Base-by-base conservation (phyloP, 2,329 filamentous ascomycete genomes). In the Diaporthe sp. region DNA sequence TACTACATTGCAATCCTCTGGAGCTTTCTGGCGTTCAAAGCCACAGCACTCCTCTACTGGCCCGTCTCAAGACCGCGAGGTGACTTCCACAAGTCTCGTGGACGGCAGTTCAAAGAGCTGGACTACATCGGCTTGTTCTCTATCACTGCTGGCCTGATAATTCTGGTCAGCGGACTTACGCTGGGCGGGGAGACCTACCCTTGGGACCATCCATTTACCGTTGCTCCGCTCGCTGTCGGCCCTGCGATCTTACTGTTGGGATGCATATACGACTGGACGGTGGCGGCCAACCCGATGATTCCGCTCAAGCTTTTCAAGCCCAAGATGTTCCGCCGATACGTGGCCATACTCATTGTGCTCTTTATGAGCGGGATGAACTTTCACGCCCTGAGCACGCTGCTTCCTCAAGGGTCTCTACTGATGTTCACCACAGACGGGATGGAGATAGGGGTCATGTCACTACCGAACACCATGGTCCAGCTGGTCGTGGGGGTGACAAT, bases 401-500 rank as follows among this genome's bases (percentile, higher is more conserved):
- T 73, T 4, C 71, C 71, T 3, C 58, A 55, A 31, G 71, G 71
- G 7, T 55, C 71, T 37, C n/a, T 34, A 0, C 47, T 73, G 3
- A 67, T 73, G 71, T 73, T 73, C 37, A 73, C 71, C n/a, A 55
- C 44, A 4, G 71, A 73, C 25, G 71, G 71, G 34, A 49, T 73
- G 37, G 49, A 73, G 22, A 44, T 73, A 34, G 71, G 71, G 8
- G 31, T 73, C 34, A 73, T 73, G 58, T 67, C 47, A 22, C n/a
- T 73, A 8, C 71, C 71, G 6, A 67, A 47, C 20, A 44, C 58
- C 8, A 34, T 67, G 15, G 55, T 47, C 17, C 58, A 73, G 44
- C 44, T 73, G 37, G 4, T 67, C 3, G 71, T 57, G 13, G 71
- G 71, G 9, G 60, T 73, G 7, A 25, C 57, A 0, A 2, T 73